phyloP scores from a whole-genome alignment of 108 stramenopile species.

The Cyclostephanos invisitatus region DNA sequence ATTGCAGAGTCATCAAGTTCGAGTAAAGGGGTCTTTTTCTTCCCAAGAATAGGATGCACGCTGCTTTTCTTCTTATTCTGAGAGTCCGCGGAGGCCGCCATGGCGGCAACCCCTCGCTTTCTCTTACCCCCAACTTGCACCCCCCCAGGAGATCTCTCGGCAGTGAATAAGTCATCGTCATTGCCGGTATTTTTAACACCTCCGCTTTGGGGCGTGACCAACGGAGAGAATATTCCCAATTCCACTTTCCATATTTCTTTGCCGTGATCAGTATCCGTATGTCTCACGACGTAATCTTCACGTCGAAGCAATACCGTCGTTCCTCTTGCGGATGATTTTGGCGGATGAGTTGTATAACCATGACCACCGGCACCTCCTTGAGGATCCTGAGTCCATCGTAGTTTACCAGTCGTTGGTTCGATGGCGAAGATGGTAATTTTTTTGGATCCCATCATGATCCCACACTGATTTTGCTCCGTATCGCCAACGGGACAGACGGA shows the following conservation, averaged over 20 bases:
- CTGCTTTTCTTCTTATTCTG: slow-evolving; percentile 19
- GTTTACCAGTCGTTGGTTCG: slow-evolving; percentile 59
- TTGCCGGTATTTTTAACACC: slow-evolving; percentile 1
- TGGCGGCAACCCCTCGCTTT: slow-evolving; percentile 32
- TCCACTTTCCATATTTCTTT: slow-evolving; percentile 79
- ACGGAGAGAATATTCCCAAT: slow-evolving; percentile 62
- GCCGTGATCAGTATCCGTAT: slow-evolving; percentile 68
- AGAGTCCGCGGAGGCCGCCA: slow-evolving; percentile 19
- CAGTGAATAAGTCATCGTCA: slow-evolving; percentile 18
- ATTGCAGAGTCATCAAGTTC: not conserved
- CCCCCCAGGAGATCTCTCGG: slow-evolving; percentile 14
- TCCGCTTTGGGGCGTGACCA: slow-evolving; percentile 56
- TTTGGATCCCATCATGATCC: slow-evolving; percentile 80
- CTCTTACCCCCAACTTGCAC: not conserved
- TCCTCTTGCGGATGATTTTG: slow-evolving; percentile 12
- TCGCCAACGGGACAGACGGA: slow-evolving; percentile 49
- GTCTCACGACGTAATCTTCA: slow-evolving; percentile 72
- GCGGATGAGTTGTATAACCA: slow-evolving; percentile 26
- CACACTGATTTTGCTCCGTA: slow-evolving; percentile 52
- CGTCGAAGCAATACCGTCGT: slow-evolving; percentile 71
- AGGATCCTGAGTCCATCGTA: slow-evolving; percentile 61
- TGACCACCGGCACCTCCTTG: slow-evolving; percentile 37
- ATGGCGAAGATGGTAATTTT: slow-evolving; percentile 67
- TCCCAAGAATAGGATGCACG: slow-evolving; percentile 28
- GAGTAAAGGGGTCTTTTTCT: slow-evolving; percentile 19